Percentiles rank a stretch among this genome's conserved stretches.
Conservation (phyloP, 2,329 filamentous ascomycete genomes). For the Colletotrichum limetticola region DNA sequence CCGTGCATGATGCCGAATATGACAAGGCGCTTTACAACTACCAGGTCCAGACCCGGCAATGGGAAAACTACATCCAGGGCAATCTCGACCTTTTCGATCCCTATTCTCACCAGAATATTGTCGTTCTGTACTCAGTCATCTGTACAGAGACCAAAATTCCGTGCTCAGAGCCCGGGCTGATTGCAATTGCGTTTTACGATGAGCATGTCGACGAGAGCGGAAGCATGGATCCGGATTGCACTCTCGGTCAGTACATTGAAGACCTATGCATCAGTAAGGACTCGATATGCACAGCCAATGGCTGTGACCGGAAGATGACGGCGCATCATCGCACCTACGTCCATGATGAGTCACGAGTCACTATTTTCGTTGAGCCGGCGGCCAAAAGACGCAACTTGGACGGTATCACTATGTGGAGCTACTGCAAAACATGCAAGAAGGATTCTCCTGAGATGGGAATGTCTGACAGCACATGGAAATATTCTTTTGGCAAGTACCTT, state of each 20-base stretch:
- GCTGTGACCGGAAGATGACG: slow-evolving; percentile 88
- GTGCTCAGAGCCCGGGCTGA: slow-evolving; percentile 89
- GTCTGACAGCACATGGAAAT: slow-evolving; percentile 96
- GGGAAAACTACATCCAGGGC: slow-evolving; percentile 93
- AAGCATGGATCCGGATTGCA: slow-evolving; percentile 85
- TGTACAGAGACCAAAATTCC: slow-evolving; percentile 95
- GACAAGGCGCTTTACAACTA: slow-evolving; percentile 96
- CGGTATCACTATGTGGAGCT: slow-evolving; percentile 97
- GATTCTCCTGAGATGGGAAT: slow-evolving; percentile 91
- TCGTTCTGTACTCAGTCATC: slow-evolving; percentile 91
- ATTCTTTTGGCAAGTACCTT: slow-evolving; percentile 98
- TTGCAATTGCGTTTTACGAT: slow-evolving; percentile 93
- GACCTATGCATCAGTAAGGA: slow-evolving; percentile 83
- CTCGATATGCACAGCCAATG: slow-evolving; percentile 82
- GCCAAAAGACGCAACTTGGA: slow-evolving; percentile 60
- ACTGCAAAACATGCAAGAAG: slow-evolving; percentile 89
- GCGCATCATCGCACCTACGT: slow-evolving; percentile 98
- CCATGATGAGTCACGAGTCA: slow-evolving; percentile 93
- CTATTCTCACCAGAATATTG: slow-evolving; percentile 95
- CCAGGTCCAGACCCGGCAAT: slow-evolving; percentile 91
- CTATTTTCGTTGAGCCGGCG: slow-evolving; percentile 80
- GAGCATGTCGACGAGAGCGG: slow-evolving; percentile 77
- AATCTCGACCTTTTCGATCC: slow-evolving; percentile 93
- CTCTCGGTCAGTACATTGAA: slow-evolving; percentile 94
- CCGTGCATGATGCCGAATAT: slow-evolving; percentile 96